These are phyloP conservation scores for Debaryomycetaceae sp. DNA, from an alignment of 1,139 yeast species.

Conservation along the genomic window DNA sequence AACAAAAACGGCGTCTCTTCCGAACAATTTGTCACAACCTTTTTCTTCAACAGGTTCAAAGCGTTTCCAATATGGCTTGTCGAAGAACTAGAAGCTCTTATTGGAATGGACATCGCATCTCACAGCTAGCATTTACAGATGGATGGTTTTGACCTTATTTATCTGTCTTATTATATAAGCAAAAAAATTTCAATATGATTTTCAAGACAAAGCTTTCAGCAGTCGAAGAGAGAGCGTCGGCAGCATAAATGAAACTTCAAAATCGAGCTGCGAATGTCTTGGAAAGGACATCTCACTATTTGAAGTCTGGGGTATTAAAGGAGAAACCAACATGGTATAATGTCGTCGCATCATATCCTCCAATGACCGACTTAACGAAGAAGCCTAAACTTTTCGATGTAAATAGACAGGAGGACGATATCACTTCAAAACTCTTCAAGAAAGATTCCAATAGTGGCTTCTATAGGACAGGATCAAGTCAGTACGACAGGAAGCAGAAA, in stretches of 20 bases:
- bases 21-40: background rate
- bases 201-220: slow-evolving; percentile 1
- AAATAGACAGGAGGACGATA: slow-evolving; percentile 24
- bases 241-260: slow-evolving; percentile 56
- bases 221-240: background rate
- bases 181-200: slow-evolving; percentile 7
- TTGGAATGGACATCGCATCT: background rate
- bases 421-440: slow-evolving; percentile 22
- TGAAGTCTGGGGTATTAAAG: slow-evolving; percentile 60
- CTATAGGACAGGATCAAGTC: slow-evolving; percentile 50
- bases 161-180: slow-evolving; percentile 5
- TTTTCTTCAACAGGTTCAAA: background rate
- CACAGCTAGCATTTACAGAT: background rate
- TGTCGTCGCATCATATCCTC: slow-evolving; percentile 79
- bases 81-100: background rate
- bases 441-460: slow-evolving; percentile 6
- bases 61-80: background rate
- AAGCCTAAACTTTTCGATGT: slow-evolving; percentile 33
- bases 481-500: slow-evolving; percentile 20
- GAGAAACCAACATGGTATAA: slow-evolving; percentile 85
- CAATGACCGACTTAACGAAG: slow-evolving; percentile 59
- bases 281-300: slow-evolving; percentile 70
- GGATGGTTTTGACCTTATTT: background rate
- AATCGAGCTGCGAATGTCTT: slow-evolving; percentile 66
- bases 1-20: slow-evolving; percentile 1